Percentiles rank a stretch among this genome's conserved stretches.
These are phyloP conservation scores for Melaleuca alternifolia DNA, from an alignment of 345 rosid species.

Conservation along the genomic window DNA sequence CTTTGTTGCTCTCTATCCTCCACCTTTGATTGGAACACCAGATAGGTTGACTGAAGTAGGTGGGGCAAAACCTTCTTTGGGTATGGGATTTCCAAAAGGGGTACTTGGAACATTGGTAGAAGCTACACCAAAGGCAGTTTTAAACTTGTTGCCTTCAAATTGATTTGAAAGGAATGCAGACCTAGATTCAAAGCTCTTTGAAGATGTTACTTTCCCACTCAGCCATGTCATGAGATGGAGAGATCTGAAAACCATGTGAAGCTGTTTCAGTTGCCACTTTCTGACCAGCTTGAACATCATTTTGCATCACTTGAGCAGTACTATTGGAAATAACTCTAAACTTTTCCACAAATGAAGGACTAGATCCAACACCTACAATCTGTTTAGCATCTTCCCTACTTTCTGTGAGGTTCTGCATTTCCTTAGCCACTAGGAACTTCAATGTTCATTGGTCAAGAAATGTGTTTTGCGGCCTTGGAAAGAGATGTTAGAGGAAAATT, in stretches of 20 bases:
- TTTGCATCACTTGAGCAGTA: slow-evolving; percentile 17
- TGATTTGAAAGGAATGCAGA: slow-evolving; percentile 16
- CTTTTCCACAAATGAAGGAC: slow-evolving; percentile 21
- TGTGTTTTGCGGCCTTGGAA: slow-evolving; percentile 19
- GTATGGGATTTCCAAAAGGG: slow-evolving; percentile 29
- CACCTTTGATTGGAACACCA: slow-evolving; percentile 13
- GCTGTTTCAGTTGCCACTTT: slow-evolving; percentile 14
- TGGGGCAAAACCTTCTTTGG: slow-evolving; percentile 18
- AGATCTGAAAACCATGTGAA: slow-evolving; percentile 19
- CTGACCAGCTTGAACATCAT: slow-evolving; percentile 17
- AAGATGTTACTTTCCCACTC: slow-evolving; percentile 19
- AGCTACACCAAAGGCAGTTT: slow-evolving; percentile 11
- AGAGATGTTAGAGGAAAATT: no score
- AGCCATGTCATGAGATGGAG: slow-evolving; percentile 33
- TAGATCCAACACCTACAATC: slow-evolving; percentile 17
- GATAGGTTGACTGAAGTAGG: slow-evolving; percentile 18
- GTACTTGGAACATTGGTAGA: slow-evolving; percentile 18
- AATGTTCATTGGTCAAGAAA: slow-evolving; percentile 25
- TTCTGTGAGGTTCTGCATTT: slow-evolving; percentile 1
- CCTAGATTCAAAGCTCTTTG: slow-evolving; percentile 18
- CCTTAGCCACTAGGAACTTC: slow-evolving; percentile 15
- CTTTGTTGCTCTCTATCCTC: slow-evolving; percentile 14
- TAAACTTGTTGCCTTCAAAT: slow-evolving; percentile 21
- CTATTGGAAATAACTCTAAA: slow-evolving; percentile 6
- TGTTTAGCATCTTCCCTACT: slow-evolving; percentile 23